Evolutionary conservation across 2,329 filamentous ascomycete species (phyloP).

Genomic region (Talaromyces verruculosus): DNA sequence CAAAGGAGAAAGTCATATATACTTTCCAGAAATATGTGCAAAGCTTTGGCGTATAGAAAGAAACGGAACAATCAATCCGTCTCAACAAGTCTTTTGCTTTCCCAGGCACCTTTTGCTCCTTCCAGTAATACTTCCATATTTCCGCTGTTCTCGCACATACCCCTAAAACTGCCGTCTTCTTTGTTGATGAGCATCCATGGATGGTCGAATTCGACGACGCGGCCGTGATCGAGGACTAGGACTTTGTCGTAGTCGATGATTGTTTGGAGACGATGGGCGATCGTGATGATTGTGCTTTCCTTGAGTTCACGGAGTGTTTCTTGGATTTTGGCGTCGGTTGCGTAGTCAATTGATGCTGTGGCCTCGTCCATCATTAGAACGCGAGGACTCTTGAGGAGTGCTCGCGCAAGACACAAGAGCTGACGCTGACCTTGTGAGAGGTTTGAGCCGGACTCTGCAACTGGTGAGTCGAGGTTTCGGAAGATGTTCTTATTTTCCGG

Average conservation of each 20-base stretch:
- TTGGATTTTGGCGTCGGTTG: constrained; percentile 93
- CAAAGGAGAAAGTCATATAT: not conserved
- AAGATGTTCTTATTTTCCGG: constrained; percentile 92
- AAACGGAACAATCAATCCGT: constrained; percentile 13
- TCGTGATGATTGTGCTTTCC: constrained; percentile 87
- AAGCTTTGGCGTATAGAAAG: not conserved
- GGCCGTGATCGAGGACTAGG: constrained; percentile 84
- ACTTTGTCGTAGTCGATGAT: constrained; percentile 99
- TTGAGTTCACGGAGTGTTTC: constrained; percentile 91
- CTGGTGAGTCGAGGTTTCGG: constrained; percentile 75
- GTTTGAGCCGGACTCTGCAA: constrained; percentile 89
- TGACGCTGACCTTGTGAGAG: constrained; percentile 95
- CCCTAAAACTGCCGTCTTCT: constrained; percentile 63
- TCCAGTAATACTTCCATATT: constrained; percentile 59
- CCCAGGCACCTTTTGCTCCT: constrained; percentile 54
- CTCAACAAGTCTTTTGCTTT: constrained; percentile 43
- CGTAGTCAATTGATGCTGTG: constrained; percentile 95
- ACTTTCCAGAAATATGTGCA: constrained; percentile 1
- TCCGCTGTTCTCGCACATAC: constrained; percentile 69
- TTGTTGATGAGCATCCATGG: constrained; percentile 77
- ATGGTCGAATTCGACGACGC: constrained; percentile 85
- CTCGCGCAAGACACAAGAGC: constrained; percentile 87
- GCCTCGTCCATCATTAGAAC: constrained; percentile 99
- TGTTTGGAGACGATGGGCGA: constrained; percentile 91
- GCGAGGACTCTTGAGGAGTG: constrained; percentile 84